A percentile compares a stretch with the other conserved stretches of the same genome.
Evolutionary conservation across 371 early-diverging fungal genomes (phyloP).

Genomic region (Saksenaea vasiformis): DNA sequence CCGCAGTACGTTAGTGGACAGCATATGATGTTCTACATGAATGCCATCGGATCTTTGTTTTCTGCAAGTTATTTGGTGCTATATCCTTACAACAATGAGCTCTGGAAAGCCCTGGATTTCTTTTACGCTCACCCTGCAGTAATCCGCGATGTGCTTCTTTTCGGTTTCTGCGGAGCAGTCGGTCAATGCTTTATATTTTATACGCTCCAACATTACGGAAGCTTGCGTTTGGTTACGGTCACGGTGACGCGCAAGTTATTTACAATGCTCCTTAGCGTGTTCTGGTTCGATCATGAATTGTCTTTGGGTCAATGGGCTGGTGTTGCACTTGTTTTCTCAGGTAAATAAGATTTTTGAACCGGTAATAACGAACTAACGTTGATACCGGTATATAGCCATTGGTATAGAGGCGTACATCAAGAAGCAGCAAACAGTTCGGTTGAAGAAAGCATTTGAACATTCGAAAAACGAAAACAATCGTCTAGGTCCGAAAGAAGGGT

Average conservation of each 20-base stretch:
- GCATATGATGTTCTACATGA: conserved; percentile 99
- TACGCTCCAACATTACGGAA: conserved; percentile 91
- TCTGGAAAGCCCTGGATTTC: conserved; percentile 80
- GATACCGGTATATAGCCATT: conserved; percentile 38
- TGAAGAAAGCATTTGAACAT: conserved; percentile 7
- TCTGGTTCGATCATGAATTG: conserved; percentile 85
- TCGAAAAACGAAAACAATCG: conserved; percentile 8
- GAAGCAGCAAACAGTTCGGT: conserved; percentile 23
- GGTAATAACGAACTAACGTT: no score
- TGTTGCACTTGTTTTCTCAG: conserved; percentile 86
- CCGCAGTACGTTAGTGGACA: conserved; percentile 71
- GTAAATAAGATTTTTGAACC: conserved; percentile 20
- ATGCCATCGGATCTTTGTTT: conserved; percentile 73
- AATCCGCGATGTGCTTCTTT: conserved; percentile 80
- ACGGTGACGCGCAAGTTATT: conserved; percentile 97
- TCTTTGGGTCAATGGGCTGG: conserved; percentile 85
- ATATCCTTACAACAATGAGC: conserved; percentile 75
- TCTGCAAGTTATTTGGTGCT: conserved; percentile 72
- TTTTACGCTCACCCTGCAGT: conserved; percentile 76
- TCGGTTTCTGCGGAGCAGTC: conserved; percentile 89
- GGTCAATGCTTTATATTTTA: conserved; percentile 99
- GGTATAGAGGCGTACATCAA: conserved; percentile 78
- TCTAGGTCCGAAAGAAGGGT: no score
- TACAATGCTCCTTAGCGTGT: conserved; percentile 89
- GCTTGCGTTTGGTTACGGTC: conserved; percentile 88